phyloP scores from a whole-genome alignment of 2,329 filamentous ascomycete genomes.

The Penicillium decumbens region DNA sequence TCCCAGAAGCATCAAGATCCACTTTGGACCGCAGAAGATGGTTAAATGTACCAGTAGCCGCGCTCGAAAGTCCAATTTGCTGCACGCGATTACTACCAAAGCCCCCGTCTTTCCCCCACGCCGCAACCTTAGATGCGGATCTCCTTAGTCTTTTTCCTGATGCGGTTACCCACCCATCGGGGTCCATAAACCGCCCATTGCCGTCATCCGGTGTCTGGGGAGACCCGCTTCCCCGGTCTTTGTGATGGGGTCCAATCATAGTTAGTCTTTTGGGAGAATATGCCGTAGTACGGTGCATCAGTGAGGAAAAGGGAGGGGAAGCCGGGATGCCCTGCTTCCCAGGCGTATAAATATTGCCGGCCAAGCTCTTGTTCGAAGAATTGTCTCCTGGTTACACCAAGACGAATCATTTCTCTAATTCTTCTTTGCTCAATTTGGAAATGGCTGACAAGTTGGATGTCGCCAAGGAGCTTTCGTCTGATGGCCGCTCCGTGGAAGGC shows the following conservation, averaged over 20 bases:
- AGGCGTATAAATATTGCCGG: constrained; percentile 6
- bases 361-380: neutral
- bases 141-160: constrained; percentile 5
- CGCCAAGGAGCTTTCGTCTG: constrained; percentile 16
- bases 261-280: neutral
- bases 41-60: constrained; percentile 5
- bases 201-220: constrained; percentile 8
- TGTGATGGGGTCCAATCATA: constrained; percentile 8
- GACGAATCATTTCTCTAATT: neutral
- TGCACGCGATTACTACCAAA: constrained; percentile 4
- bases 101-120: constrained; percentile 8
- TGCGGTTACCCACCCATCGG: neutral
- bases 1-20: neutral
- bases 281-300: neutral
- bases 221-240: constrained; percentile 10
- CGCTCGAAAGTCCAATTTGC: neutral
- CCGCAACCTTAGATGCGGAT: constrained; percentile 10
- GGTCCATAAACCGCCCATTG: constrained; percentile 6
- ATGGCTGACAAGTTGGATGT: constrained; percentile 22
- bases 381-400: neutral
- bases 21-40: neutral
- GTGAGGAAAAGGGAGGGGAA: neutral
- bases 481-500: constrained; percentile 21
- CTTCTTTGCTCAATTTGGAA: neutral
- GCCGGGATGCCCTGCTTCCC: neutral